These are phyloP conservation scores for Macroventuria anomochaeta DNA, from an alignment of 2,329 filamentous ascomycete genomes.

Conservation along the genomic window DNA sequence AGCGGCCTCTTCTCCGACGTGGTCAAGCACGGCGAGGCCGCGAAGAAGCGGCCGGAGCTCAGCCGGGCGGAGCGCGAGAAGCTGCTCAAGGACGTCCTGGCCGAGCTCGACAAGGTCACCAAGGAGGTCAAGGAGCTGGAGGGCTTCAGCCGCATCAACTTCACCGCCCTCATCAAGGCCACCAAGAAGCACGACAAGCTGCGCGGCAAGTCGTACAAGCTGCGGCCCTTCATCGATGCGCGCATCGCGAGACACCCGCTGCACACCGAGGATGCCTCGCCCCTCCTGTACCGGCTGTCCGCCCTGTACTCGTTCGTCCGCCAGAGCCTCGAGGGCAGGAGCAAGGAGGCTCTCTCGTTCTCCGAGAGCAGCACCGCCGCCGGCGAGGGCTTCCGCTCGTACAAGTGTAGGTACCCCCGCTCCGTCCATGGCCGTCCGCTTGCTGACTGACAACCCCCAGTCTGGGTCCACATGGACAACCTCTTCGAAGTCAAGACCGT, in stretches of 20 bases:
- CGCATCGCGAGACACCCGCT: slow-evolving; percentile 87
- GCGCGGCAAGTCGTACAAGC: slow-evolving; percentile 82
- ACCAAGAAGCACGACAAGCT: slow-evolving; percentile 99
- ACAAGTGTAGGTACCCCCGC: slow-evolving; percentile 72
- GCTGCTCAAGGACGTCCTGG: slow-evolving; percentile 73
- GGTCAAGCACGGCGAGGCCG: slow-evolving; percentile 17
- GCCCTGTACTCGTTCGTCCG: slow-evolving; percentile 95
- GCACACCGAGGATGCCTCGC: slow-evolving; percentile 93
- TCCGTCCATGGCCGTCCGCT: no score
- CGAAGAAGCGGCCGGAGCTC: slow-evolving; percentile 34
- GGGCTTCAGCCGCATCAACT: slow-evolving; percentile 95
- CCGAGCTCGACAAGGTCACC: slow-evolving; percentile 84
- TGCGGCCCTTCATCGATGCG: slow-evolving; percentile 90
- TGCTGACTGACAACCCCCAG: slow-evolving; percentile 48
- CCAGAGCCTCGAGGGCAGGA: slow-evolving; percentile 74
- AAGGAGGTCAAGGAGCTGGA: slow-evolving; percentile 92
- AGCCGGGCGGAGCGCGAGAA: slow-evolving; percentile 53
- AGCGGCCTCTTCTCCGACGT: slow-evolving; percentile 25
- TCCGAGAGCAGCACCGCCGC: slow-evolving; percentile 49
- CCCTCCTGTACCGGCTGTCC: slow-evolving; percentile 84
- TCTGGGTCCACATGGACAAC: slow-evolving; percentile 97
- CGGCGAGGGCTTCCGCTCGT: slow-evolving; percentile 76
- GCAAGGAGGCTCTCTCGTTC: slow-evolving; percentile 53
- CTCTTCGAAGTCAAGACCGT: slow-evolving; percentile 95
- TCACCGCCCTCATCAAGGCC: slow-evolving; percentile 96